Conservation (phyloP, 352 stramenopile species). For the Lagenidium giganteum region DNA sequence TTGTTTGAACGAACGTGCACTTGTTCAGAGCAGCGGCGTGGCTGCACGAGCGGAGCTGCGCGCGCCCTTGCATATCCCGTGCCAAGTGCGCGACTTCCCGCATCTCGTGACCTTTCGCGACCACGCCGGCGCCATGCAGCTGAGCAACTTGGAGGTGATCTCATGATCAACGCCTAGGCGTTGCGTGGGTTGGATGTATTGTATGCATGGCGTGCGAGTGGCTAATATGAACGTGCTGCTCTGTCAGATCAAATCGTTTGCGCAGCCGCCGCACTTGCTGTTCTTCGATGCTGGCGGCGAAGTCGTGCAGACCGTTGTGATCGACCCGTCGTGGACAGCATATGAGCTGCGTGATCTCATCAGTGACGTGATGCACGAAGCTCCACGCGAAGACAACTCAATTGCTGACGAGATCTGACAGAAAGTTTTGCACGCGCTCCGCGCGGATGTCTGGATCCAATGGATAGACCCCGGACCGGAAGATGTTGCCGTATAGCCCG, state of each 20-base stretch:
- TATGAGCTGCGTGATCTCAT: constrained; percentile 36
- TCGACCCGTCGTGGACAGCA: constrained; percentile 30
- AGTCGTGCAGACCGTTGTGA: constrained; percentile 23
- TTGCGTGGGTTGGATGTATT: not conserved
- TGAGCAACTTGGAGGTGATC: constrained; percentile 7
- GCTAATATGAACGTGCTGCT: not conserved
- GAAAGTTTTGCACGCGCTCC: no score
- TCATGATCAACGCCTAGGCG: constrained; percentile 1
- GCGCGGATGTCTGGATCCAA: no score
- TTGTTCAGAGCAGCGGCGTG: constrained; percentile 1
- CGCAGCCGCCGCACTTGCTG: constrained; percentile 35
- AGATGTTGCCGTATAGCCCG: no score
- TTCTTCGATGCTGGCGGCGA: constrained; percentile 28
- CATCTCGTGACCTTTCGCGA: constrained; percentile 24
- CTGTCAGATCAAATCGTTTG: constrained; percentile 27
- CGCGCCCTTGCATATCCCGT: constrained; percentile 33
- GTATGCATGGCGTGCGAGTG: no score
- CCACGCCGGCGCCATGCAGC: not conserved
- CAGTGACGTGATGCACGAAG: constrained; percentile 1
- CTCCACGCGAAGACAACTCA: no score
- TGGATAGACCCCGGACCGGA: no score
- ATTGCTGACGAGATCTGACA: no score
- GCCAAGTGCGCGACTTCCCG: constrained; percentile 28
- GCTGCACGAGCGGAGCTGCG: constrained; percentile 24
- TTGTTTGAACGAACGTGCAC: no score